Percentiles rank a stretch among this genome's conserved stretches.
Conservation (phyloP, 495 filamentous ascomycete genomes). For the Neurospora africana region DNA sequence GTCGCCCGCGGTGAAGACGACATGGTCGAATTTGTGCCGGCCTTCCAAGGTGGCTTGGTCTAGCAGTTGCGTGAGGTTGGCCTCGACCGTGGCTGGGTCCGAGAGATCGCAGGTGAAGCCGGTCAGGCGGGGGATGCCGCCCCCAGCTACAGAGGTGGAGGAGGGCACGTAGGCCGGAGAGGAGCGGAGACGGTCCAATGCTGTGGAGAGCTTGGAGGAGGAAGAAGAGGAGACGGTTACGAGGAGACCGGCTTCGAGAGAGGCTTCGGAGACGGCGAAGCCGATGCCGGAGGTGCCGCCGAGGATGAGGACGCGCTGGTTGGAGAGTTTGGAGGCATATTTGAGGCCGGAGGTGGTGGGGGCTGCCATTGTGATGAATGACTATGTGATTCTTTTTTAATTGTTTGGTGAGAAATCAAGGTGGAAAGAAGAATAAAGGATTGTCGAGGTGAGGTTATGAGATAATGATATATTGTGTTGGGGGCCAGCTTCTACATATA, state of each 20-base stretch:
- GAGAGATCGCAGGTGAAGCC: conserved; percentile 44
- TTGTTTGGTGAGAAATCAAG: neutral
- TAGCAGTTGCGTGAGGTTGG: conserved; percentile 36
- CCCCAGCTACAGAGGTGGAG: neutral
- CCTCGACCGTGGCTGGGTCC: conserved; percentile 29
- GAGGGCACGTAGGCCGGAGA: conserved; percentile 16
- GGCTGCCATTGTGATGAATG: neutral
- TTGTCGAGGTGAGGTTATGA: neutral
- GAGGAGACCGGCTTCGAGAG: conserved; percentile 36
- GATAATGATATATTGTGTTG: neutral
- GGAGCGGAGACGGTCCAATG: conserved; percentile 29
- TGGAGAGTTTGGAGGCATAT: conserved; percentile 23
- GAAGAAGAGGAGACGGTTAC: conserved; percentile 46
- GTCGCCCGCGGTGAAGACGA: conserved; percentile 50
- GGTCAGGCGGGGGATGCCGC: neutral
- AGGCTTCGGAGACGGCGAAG: conserved; percentile 40
- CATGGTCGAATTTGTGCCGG: conserved; percentile 40
- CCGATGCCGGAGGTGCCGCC: conserved; percentile 49
- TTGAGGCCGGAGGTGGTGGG: neutral
- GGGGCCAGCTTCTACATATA: neutral
- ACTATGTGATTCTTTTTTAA: neutral
- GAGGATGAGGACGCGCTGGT: conserved; percentile 38
- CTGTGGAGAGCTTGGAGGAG: conserved; percentile 22
- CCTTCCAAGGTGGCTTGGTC: conserved; percentile 19
- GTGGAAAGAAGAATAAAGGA: neutral